These are phyloP conservation scores for Blastobotrys proliferans DNA, from an alignment of 1,139 yeast species.

Conservation along the genomic window DNA sequence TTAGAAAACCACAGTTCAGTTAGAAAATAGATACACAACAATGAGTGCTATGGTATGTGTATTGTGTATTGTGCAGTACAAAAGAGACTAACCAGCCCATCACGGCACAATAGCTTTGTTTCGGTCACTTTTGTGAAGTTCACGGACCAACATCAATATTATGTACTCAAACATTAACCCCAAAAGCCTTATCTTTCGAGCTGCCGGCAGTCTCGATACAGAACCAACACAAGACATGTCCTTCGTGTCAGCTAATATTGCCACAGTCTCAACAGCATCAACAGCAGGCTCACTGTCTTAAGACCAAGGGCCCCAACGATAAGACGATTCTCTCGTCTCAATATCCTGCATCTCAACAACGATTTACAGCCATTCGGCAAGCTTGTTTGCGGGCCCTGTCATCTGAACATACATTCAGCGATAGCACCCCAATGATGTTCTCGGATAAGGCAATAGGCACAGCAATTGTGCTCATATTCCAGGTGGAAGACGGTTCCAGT, in stretches of 20 bases:
- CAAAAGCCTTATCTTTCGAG: slow-evolving; percentile 24
- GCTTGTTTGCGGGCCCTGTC: slow-evolving; percentile 47
- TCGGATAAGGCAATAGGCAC: slow-evolving; percentile 69
- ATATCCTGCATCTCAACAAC: slow-evolving; percentile 54
- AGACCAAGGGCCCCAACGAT: slow-evolving; percentile 14
- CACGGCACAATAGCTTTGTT: slow-evolving; percentile 40
- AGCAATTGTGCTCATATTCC: slow-evolving; percentile 63
- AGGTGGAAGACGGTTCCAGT: slow-evolving; percentile 63
- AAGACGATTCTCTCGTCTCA: slow-evolving; percentile 46
- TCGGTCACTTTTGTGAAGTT: slow-evolving; percentile 81
- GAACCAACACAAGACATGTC: slow-evolving; percentile 23
- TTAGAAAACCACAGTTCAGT: too few species aligned
- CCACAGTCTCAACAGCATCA: slow-evolving; percentile 15
- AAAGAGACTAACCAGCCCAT: neutral
- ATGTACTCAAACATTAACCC: slow-evolving; percentile 55
- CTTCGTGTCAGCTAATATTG: slow-evolving; percentile 25
- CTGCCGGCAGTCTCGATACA: slow-evolving; percentile 21
- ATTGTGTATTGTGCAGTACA: neutral
- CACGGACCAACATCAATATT: slow-evolving; percentile 80
- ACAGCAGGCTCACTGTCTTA: slow-evolving; percentile 14
- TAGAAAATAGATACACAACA: too few species aligned
- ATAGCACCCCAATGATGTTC: slow-evolving; percentile 62
- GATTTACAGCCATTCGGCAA: slow-evolving; percentile 55
- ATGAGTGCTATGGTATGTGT: slow-evolving; percentile 13
- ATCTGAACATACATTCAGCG: slow-evolving; percentile 67